These are phyloP conservation scores for Asterochloris erici DNA, from an alignment of 139 green algal species.

Conservation along the genomic window DNA sequence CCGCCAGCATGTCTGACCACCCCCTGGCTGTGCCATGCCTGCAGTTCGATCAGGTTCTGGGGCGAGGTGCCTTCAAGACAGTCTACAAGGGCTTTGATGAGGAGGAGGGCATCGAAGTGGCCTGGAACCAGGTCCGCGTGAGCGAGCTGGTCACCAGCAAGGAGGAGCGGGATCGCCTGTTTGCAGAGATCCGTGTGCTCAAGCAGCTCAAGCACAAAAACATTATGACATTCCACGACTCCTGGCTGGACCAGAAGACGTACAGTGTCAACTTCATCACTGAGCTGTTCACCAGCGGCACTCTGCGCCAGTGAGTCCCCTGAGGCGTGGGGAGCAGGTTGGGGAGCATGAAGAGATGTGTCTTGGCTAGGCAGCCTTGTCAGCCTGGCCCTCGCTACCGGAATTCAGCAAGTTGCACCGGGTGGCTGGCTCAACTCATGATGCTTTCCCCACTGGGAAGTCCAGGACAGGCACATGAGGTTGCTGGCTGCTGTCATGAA, in stretches of 20 bases:
- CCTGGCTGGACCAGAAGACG: constrained; percentile 87
- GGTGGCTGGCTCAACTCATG: too few relatives aligned
- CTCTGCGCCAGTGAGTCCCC: constrained; percentile 87
- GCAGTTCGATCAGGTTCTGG: constrained; percentile 78
- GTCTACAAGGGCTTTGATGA: constrained; percentile 98
- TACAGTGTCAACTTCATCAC: constrained; percentile 98
- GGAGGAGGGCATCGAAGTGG: constrained; percentile 90
- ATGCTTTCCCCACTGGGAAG: too few relatives aligned
- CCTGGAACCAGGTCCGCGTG: constrained; percentile 95
- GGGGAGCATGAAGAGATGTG: too few relatives aligned
- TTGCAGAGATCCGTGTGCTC: constrained; percentile 94
- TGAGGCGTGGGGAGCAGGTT: background rate
- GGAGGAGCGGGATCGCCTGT: constrained; percentile 86
- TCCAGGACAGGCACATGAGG: too few relatives aligned
- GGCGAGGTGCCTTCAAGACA: constrained; percentile 95
- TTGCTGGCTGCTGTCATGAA: background rate
- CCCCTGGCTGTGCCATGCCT: background rate
- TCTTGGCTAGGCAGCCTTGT: too few relatives aligned
- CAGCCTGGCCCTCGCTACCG: too few relatives aligned
- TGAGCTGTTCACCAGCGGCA: constrained; percentile 97
- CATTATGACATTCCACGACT: constrained; percentile 98
- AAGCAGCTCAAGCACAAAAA: constrained; percentile 98
- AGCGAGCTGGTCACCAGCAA: constrained; percentile 57
- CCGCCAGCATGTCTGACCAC: too few relatives aligned
- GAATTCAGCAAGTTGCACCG: too few relatives aligned